Conservation (phyloP, 805 yeast genomes). For the Cyberlindnera euphorbiiphila region DNA sequence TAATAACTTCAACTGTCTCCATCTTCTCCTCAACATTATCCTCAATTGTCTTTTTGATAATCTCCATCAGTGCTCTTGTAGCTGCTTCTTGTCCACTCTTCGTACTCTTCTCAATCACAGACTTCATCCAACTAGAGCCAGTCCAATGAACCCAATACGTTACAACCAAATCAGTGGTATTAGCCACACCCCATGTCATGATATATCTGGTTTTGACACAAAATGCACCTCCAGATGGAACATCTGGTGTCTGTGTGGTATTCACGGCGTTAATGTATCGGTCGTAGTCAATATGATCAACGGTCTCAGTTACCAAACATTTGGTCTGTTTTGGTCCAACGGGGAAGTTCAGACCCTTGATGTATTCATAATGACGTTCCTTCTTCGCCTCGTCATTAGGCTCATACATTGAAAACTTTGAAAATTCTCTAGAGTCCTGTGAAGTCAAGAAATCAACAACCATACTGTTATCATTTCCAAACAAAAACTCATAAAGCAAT, state of each 20-base stretch:
- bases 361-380: slow-evolving; percentile 58
- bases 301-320: slow-evolving; percentile 59
- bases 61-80: slow-evolving; percentile 42
- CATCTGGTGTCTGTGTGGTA: slow-evolving; percentile 81
- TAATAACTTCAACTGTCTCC: slow-evolving; percentile 14
- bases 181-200: slow-evolving; percentile 69
- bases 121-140: slow-evolving; percentile 87
- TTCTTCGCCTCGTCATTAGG: slow-evolving; percentile 37
- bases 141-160: slow-evolving; percentile 85
- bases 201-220: slow-evolving; percentile 68
- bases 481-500: slow-evolving; percentile 61
- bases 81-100: slow-evolving; percentile 72
- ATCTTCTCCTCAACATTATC: slow-evolving; percentile 17
- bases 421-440: slow-evolving; percentile 35
- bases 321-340: slow-evolving; percentile 93
- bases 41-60: slow-evolving; percentile 27
- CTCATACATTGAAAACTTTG: slow-evolving; percentile 32
- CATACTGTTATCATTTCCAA: slow-evolving; percentile 54
- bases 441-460: slow-evolving; percentile 37
- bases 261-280: slow-evolving; percentile 57
- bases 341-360: slow-evolving; percentile 71
- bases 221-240: slow-evolving; percentile 87
- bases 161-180: slow-evolving; percentile 55
- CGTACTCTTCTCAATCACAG: slow-evolving; percentile 83
- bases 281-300: slow-evolving; percentile 51